Conservation (phyloP, 2,329 filamentous ascomycete genomes). For the Monosporascus sp. region DNA sequence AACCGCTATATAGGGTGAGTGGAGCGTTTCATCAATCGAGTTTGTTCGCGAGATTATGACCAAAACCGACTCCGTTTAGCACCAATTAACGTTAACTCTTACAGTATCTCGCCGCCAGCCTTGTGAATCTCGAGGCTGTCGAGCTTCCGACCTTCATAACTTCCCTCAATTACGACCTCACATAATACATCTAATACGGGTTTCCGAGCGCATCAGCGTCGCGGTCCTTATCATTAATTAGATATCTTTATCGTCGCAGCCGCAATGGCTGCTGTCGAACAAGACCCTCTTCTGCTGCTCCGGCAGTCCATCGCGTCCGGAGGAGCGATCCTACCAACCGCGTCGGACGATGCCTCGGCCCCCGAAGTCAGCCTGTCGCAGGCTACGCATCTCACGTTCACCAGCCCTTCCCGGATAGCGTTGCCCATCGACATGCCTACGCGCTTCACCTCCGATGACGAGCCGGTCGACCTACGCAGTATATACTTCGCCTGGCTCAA, state of each 20-base stretch:
- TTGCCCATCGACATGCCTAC: conserved; percentile 70
- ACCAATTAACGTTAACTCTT: background rate
- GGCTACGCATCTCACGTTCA: conserved; percentile 77
- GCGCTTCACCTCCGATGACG: conserved; percentile 76
- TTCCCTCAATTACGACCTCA: background rate
- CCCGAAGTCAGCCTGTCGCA: conserved; percentile 62
- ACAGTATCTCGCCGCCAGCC: background rate
- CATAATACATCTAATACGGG: background rate
- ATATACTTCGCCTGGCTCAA: conserved; percentile 97
- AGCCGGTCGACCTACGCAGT: conserved; percentile 78
- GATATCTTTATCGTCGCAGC: conserved; percentile 2
- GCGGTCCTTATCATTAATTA: background rate
- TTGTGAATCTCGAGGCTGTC: background rate
- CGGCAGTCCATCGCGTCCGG: conserved; percentile 74
- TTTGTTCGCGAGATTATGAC: background rate
- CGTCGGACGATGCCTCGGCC: conserved; percentile 58
- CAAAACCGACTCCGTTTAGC: background rate
- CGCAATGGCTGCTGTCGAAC: conserved; percentile 54
- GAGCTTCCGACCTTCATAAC: background rate
- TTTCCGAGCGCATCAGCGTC: background rate
- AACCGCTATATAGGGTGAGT: too few species aligned
- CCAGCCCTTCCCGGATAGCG: conserved; percentile 51
- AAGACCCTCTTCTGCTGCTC: conserved; percentile 77
- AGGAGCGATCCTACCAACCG: conserved; percentile 67
- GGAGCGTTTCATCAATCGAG: too few species aligned